A percentile compares a stretch with the other conserved stretches of the same genome.
Evolutionary conservation across 108 stramenopile genomes (phyloP).

Genomic region (Poteriospumella lacustris): DNA sequence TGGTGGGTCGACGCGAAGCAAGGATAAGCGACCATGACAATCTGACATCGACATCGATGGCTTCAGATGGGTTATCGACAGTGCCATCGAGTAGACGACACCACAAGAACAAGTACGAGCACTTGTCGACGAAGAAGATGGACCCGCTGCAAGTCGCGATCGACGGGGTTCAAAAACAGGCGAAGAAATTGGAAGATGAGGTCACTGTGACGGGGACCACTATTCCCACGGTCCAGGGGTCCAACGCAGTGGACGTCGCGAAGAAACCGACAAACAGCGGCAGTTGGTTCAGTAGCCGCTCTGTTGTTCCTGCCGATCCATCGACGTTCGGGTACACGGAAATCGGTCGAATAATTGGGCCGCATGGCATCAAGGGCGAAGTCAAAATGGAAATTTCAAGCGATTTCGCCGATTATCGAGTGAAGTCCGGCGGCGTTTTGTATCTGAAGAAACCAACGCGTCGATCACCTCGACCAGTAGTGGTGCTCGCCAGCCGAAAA

Average conservation of each 20-base stretch:
- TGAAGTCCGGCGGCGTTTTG: neutral
- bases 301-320: slow-evolving; percentile 1
- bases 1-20: no score
- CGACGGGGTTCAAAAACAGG: neutral
- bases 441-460: slow-evolving; percentile 8
- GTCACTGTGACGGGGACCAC: neutral
- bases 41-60: no score
- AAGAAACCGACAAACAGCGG: neutral
- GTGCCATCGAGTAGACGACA: no score
- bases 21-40: no score
- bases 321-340: neutral
- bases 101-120: neutral
- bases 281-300: neutral
- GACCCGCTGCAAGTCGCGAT: neutral
- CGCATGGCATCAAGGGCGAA: slow-evolving; percentile 11
- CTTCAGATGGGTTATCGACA: no score
- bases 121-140: neutral
- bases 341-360: neutral
- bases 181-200: neutral
- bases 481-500: neutral
- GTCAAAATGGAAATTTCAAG: neutral
- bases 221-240: neutral
- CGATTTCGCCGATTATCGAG: slow-evolving; percentile 1
- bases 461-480: neutral
- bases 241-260: neutral